These are phyloP conservation scores for Sabuloglossum arenarium DNA, from an alignment of 495 filamentous ascomycete species.

Conservation along the genomic window DNA sequence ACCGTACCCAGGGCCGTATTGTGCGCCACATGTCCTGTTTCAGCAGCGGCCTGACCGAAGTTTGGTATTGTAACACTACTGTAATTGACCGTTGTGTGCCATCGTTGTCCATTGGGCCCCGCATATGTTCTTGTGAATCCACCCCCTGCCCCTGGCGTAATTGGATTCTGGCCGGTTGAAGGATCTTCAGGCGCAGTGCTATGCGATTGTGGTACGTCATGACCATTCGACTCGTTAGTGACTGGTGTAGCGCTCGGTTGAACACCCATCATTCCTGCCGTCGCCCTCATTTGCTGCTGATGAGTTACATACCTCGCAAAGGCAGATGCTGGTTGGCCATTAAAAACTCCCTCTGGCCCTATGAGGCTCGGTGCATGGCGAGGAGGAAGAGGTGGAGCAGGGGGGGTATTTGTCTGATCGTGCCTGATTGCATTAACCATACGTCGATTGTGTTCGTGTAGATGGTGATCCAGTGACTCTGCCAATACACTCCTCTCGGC, in stretches of 20 bases:
- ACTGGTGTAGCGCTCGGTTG: background rate
- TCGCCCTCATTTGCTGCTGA: background rate
- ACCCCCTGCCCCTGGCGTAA: background rate
- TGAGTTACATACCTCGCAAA: background rate
- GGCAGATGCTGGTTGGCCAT: background rate
- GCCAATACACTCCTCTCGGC: background rate
- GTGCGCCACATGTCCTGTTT: background rate
- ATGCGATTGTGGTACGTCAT: background rate
- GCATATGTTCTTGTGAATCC: background rate
- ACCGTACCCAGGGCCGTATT: background rate
- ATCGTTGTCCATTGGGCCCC: background rate
- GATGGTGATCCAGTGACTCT: background rate
- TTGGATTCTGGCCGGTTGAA: background rate
- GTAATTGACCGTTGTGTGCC: conserved; percentile 1
- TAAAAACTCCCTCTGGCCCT: background rate
- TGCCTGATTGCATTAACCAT: background rate
- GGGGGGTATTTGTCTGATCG: background rate
- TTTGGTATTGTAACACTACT: conserved; percentile 1
- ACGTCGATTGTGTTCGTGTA: background rate
- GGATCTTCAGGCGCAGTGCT: background rate
- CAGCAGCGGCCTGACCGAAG: background rate
- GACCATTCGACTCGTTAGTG: background rate
- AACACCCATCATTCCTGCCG: background rate
- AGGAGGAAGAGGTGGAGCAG: background rate
- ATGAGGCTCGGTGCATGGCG: background rate